Evolutionary conservation across 768 basidiomycete species (phyloP).

Genomic region (Calocera cornea): DNA sequence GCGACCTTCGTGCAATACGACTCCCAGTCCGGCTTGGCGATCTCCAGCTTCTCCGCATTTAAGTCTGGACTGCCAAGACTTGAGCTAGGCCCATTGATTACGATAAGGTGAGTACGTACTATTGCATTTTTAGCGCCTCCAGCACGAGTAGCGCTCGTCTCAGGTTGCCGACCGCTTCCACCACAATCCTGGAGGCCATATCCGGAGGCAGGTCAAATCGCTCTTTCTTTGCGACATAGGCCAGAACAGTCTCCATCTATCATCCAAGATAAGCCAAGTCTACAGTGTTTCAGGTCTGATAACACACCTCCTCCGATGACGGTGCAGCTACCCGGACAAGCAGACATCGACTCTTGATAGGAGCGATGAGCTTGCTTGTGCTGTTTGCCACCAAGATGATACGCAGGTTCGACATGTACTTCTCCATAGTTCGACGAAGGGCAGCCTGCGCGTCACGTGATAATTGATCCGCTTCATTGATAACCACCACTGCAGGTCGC

Average conservation of each 20-base stretch:
- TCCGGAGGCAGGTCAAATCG: constrained; percentile 69
- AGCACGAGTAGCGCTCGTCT: constrained; percentile 89
- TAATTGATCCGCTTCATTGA: constrained; percentile 93
- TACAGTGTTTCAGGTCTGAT: background rate
- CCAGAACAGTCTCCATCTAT: constrained; percentile 70
- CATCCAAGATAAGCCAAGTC: background rate
- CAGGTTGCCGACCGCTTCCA: constrained; percentile 77
- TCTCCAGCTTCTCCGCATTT: constrained; percentile 49
- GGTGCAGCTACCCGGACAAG: constrained; percentile 90
- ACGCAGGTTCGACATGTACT: constrained; percentile 95
- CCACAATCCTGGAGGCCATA: constrained; percentile 58
- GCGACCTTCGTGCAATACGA: constrained; percentile 88
- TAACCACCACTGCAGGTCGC: constrained; percentile 64
- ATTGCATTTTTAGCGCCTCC: constrained; percentile 95
- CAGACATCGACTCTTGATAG: constrained; percentile 90
- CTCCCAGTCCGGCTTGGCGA: constrained; percentile 99
- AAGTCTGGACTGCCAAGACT: constrained; percentile 53
- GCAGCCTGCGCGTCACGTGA: constrained; percentile 95
- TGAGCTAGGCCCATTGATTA: background rate
- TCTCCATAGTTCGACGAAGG: constrained; percentile 95
- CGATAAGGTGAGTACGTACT: constrained; percentile 35
- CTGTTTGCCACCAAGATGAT: constrained; percentile 94
- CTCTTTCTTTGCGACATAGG: constrained; percentile 66
- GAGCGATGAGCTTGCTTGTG: constrained; percentile 88
- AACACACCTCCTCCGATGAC: constrained; percentile 51